Percentiles rank a stretch among this genome's conserved stretches.
These are phyloP conservation scores for Saccharomycopsis amapae DNA, from an alignment of 805 yeast genomes.

Conservation along the genomic window DNA sequence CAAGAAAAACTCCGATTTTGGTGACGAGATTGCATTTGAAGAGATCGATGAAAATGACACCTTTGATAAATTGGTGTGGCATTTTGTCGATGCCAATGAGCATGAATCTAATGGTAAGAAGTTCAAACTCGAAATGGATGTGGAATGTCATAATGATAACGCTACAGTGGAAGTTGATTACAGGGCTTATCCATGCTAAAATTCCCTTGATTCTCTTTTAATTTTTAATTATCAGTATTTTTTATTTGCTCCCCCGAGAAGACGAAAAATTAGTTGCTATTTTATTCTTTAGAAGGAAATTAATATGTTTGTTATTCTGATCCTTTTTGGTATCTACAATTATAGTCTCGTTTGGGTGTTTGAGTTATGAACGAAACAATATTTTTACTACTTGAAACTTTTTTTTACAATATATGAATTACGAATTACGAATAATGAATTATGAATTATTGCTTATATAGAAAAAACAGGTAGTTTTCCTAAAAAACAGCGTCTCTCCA, in stretches of 20 bases:
- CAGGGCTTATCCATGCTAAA: constrained; percentile 16
- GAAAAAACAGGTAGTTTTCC: no score
- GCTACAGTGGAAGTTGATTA: constrained; percentile 65
- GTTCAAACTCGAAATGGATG: constrained; percentile 58
- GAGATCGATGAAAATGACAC: constrained; percentile 41
- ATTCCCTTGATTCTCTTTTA: no score
- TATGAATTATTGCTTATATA: background rate
- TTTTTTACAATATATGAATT: background rate
- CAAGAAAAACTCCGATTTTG: constrained; percentile 49
- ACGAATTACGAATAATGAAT: background rate
- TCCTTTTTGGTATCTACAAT: no score
- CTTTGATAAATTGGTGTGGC: constrained; percentile 51
- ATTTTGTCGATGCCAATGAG: constrained; percentile 48
- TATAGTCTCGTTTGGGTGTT: no score
- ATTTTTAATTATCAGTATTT: no score
- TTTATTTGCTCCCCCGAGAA: no score
- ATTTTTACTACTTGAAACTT: background rate
- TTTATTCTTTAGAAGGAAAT: no score
- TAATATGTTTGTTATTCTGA: no score
- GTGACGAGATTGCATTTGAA: constrained; percentile 41
- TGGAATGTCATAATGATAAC: constrained; percentile 57
- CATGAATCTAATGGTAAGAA: constrained; percentile 50
- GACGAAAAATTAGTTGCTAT: no score
- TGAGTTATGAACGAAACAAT: background rate
- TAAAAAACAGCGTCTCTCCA: no score